Base-by-base conservation (phyloP, 805 yeast genomes). In the Schizosaccharomyces lindneri region DNA sequence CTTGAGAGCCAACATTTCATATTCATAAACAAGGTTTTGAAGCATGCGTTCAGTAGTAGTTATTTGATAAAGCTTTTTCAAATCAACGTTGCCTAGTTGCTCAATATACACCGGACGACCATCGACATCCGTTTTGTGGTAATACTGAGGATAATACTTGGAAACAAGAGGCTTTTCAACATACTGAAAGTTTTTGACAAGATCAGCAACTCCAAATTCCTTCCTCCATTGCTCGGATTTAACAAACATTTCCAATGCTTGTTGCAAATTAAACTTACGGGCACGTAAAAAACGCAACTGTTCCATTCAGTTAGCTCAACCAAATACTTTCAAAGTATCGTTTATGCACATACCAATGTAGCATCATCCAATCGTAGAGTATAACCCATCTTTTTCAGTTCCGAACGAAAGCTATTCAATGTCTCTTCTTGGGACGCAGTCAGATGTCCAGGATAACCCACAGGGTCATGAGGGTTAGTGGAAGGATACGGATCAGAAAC, bases 51-150 rank as follows among this genome's bases (percentile, higher is more conserved):
- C 97, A 72, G 87, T 94, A 51, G 90, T 81, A 65, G 98, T 93
- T 72, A 93, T 81, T 74, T 87, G 86, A 76, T 85, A 81, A 95
- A 93, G 85, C 71, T 87, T 94, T 43, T 82, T 78, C 72, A 93
- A 78, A 73, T 90, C 86, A 64, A 93, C 96, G 61, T 83, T 75
- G 62, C 98, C 97, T 66, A 93, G 79, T 71, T 90, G 95, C 77
- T 93, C 98, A 68, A 84, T 78, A 74, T 93, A 93, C 59, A 88
- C 84, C 5, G 98, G 98, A 70, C 98, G 84, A 61, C 98, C 98
- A 65, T 93, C 98, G 69, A 79, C 86, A 73, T 93, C 98, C 43
- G 90, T 87, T 76, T 93, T 89, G 76, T 93, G 97, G 73, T 93
- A 93, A 75, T 89, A 93, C 75, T 89, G 97, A 43, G 98, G 98